These are phyloP conservation scores for Xylariaceae sp. DNA, from an alignment of 2,329 filamentous ascomycete genomes.

Conservation along the genomic window DNA sequence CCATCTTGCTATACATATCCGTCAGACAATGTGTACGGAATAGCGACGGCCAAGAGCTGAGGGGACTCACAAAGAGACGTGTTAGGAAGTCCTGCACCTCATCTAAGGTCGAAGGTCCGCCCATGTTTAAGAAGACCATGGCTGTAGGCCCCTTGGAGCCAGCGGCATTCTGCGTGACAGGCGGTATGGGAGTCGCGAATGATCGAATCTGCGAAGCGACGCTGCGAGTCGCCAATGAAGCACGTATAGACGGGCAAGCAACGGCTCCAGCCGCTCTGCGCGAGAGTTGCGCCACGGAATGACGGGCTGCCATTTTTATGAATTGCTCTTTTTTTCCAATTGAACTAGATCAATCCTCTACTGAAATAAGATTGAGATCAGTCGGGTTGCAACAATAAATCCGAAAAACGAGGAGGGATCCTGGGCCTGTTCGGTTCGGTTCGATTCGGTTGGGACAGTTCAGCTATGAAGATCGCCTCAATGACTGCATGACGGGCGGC, in stretches of 20 bases:
- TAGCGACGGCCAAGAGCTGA: neutral
- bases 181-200: conserved; percentile 61
- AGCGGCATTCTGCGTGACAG: conserved; percentile 72
- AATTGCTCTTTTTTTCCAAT: conserved; percentile 1
- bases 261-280: conserved; percentile 28
- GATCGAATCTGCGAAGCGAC: conserved; percentile 38
- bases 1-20: conserved; percentile 63
- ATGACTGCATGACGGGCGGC: conserved; percentile 15
- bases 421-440: neutral
- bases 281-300: conserved; percentile 36
- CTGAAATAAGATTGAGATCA: neutral
- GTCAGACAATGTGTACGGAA: conserved; percentile 15
- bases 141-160: conserved; percentile 78
- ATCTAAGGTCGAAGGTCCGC: conserved; percentile 79
- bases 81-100: conserved; percentile 89
- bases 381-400: neutral
- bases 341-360: neutral
- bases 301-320: conserved; percentile 38
- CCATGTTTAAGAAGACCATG: conserved; percentile 99
- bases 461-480: conserved; percentile 8
- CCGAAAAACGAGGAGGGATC: neutral
- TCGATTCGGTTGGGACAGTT: neutral
- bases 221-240: conserved; percentile 22
- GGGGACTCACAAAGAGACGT: conserved; percentile 71
- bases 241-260: conserved; percentile 21